Evolutionary conservation across 164 flowering plant species (phyloP).

Genomic region (Annona squamosa): DNA sequence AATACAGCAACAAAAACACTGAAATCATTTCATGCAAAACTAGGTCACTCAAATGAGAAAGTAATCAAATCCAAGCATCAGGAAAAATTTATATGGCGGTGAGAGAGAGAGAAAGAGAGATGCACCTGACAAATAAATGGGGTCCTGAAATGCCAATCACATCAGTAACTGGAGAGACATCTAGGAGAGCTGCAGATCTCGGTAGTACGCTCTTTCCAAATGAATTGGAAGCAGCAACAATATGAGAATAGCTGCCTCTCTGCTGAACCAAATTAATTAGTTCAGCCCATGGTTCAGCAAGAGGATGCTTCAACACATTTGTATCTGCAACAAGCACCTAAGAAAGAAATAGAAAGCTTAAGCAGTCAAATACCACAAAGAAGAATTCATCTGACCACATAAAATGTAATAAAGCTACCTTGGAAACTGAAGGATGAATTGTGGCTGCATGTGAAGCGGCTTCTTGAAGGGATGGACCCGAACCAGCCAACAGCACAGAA

Average conservation of each 20-base stretch:
- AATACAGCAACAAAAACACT: background rate
- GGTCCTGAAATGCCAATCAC: constrained; percentile 56
- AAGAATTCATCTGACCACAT: background rate
- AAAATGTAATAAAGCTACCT: constrained; percentile 31
- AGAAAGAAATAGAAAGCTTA: constrained; percentile 5
- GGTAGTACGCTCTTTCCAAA: constrained; percentile 91
- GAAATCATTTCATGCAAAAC: background rate
- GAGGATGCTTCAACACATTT: constrained; percentile 54
- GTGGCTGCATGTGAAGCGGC: constrained; percentile 80
- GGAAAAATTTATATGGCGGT: background rate
- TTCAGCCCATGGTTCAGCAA: constrained; percentile 95
- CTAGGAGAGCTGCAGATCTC: constrained; percentile 89
- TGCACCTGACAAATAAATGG: constrained; percentile 67
- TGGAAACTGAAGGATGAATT: constrained; percentile 66
- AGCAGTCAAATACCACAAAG: background rate
- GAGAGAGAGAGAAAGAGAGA: background rate
- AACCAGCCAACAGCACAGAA: constrained; percentile 74
- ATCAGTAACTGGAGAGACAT: constrained; percentile 92
- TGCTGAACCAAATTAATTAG: constrained; percentile 70
- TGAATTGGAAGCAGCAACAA: constrained; percentile 75
- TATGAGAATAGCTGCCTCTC: constrained; percentile 60
- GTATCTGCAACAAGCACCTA: constrained; percentile 93
- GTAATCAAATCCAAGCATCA: background rate
- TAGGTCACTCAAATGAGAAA: background rate
- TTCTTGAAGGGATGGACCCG: constrained; percentile 66